Evolutionary conservation across 805 yeast species (phyloP), one percentile per base, ranked within the genome.

Genomic region (Clavispora santaluciae): DNA sequence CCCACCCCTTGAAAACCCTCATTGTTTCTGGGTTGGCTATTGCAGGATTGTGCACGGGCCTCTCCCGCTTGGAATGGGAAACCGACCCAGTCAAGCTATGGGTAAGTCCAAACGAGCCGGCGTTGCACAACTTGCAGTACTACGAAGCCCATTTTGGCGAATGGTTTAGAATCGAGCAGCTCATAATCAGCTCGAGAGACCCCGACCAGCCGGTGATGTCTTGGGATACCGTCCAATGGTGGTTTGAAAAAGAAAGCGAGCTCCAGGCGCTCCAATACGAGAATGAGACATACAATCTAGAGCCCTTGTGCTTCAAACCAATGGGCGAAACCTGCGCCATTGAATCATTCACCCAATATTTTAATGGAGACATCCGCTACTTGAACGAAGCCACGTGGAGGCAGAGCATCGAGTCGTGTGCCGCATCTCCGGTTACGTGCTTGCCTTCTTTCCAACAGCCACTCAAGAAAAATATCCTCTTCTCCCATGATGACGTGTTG

Each of bases 371-470:
- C 33, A 61, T 83, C 4, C 53, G 52, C 13, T 61, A 66, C 29
- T 58, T 83, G 5, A 71, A 75, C 6, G 76, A 76, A 28, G 52
- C 50, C 1, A 64, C 65, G 17, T 91, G 95, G 95, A 56, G 68
- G 30, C 47, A 55, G 2, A 66, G 74, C 39, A 56, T 91, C 9
- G 54, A 68, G 39, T 56, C 62, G 3, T 91, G 99, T 57, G 73
- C 93, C 0, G 68, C 73, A 15, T 77, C 87, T 1, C 98, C 98
- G 0, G 97, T 91, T 1, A 82, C 78, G 47, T 91, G 99, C 57
- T 65, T 91, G 29, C 98, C 99, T 0, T 63, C 81, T 0, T 91
- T 90, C 62, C 95, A 87, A 55, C 97, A 89, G 58, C 98, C 98
- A 0, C 67, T 91, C 46, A 83, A 81, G 50, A 76, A 79, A 21